Base-by-base conservation (phyloP, 2,329 filamentous ascomycete species). In the Kalmusia sp. region DNA sequence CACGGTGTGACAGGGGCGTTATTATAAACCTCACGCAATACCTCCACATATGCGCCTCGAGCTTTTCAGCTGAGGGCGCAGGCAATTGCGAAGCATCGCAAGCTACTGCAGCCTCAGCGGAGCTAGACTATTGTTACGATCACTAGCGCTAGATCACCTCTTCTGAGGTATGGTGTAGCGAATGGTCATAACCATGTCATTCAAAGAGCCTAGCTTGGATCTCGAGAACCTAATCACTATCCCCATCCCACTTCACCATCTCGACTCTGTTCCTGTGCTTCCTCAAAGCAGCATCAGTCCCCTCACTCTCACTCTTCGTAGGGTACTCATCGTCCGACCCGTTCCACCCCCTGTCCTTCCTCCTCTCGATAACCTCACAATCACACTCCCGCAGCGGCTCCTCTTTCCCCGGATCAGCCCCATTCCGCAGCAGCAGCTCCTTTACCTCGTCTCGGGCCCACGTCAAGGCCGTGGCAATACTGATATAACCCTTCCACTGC, bases 401-500 rank as follows among this genome's bases (percentile, higher is more conserved):
- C 27, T 48, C 45, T 24, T 21, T 48, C 24, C 11, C 24, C 19
- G 45, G 33, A 31, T 38, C 33, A 28, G 45, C 45, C 8, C 45
- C 45, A 12, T 48, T 37, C 2, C 24, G 33, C 6, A 48, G 35
- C 14, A 48, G 25, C 3, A 38, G 35, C 22, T 48, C 24, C 17
- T 33, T 28, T 30, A 38, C 45, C 27, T 48, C 33, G n/a, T 31
- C 45, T 12, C 45, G 27, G 7, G 45, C 45, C 45, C 45, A 48
- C 8, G 45, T 25, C 4, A 48, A 15, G 15, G 45, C 45, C 28
- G 33, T 48, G 2, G 27, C 45, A 21, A 48, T 15, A 11, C 45
- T 48, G 12, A 38, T 48, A n/a, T 38, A 48, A 12, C 45, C 45
- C 21, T 39, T 48, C 45, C 45, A 48, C 24, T 48, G 21, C 33